Conservation (phyloP, 2,329 filamentous ascomycete genomes). For the Beauveria caledonica region DNA sequence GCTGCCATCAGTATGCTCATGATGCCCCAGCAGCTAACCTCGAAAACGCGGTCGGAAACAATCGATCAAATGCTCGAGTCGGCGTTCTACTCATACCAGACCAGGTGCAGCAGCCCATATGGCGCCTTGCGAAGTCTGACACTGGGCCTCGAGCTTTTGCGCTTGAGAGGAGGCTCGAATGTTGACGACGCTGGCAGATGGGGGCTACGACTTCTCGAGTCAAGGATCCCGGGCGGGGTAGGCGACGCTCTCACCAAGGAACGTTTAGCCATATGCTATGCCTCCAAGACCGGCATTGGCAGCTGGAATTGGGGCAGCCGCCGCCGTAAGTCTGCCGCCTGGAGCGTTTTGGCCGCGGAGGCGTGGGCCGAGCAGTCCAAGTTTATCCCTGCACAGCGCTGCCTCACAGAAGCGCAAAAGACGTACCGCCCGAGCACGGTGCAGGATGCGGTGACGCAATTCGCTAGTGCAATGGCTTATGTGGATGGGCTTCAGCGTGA, state of each 20-base stretch:
- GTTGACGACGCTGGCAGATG: constrained; percentile 83
- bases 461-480: constrained; percentile 42
- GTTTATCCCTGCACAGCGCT: constrained; percentile 67
- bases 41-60: constrained; percentile 70
- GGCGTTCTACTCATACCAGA: constrained; percentile 86
- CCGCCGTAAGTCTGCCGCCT: constrained; percentile 78
- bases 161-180: constrained; percentile 68
- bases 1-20: constrained; percentile 76
- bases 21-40: constrained; percentile 60
- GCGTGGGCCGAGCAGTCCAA: constrained; percentile 74
- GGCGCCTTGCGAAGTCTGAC: constrained; percentile 71
- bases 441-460: constrained; percentile 44
- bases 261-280: constrained; percentile 77
- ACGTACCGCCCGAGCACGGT: constrained; percentile 44
- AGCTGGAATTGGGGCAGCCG: constrained; percentile 62
- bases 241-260: constrained; percentile 81
- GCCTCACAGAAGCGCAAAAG: constrained; percentile 59
- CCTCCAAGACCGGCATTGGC: constrained; percentile 60
- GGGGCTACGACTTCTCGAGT: constrained; percentile 73
- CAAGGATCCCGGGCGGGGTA: constrained; percentile 62
- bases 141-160: constrained; percentile 72
- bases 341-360: constrained; percentile 76
- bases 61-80: constrained; percentile 84
- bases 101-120: constrained; percentile 70
- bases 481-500: constrained; percentile 43